phyloP scores from a whole-genome alignment of 805 yeast genomes.

The Myxozyma neotropica region DNA sequence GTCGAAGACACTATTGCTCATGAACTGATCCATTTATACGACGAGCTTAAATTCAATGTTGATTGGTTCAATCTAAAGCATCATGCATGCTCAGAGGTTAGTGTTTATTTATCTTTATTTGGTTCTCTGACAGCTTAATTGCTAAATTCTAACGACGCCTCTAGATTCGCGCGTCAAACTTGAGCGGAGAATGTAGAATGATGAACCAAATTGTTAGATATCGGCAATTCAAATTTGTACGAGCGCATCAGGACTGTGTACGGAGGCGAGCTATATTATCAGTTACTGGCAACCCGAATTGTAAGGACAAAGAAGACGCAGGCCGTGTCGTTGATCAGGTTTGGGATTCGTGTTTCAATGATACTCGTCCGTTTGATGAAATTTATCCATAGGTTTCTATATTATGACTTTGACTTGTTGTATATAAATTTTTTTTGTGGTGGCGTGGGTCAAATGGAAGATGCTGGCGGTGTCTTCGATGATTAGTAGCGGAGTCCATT shows the following conservation, averaged over 20 bases:
- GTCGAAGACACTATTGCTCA: constrained; percentile 90
- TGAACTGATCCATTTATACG: constrained; percentile 92
- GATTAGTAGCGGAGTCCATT: neutral
- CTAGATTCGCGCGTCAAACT: constrained; percentile 78
- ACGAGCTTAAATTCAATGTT: constrained; percentile 81
- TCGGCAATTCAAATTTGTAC: constrained; percentile 56
- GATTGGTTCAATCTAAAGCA: constrained; percentile 84
- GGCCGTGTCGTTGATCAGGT: constrained; percentile 79
- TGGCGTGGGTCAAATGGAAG: neutral
- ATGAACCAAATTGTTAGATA: constrained; percentile 73
- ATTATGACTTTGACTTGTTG: neutral
- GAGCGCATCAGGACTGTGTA: constrained; percentile 90
- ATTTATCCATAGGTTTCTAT: constrained; percentile 64
- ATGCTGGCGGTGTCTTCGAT: neutral
- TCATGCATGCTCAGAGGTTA: constrained; percentile 90
- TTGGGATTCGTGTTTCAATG: constrained; percentile 90
- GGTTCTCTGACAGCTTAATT: neutral
- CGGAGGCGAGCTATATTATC: constrained; percentile 83
- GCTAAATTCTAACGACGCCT: neutral
- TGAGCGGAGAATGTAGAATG: constrained; percentile 94
- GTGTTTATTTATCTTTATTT: neutral
- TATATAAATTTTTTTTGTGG: neutral
- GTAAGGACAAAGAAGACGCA: constrained; percentile 74
- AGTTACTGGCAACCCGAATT: constrained; percentile 83
- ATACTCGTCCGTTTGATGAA: constrained; percentile 93